These are phyloP conservation scores for Fusarium compactum DNA, from an alignment of 2,329 filamentous ascomycete species.

Conservation along the genomic window DNA sequence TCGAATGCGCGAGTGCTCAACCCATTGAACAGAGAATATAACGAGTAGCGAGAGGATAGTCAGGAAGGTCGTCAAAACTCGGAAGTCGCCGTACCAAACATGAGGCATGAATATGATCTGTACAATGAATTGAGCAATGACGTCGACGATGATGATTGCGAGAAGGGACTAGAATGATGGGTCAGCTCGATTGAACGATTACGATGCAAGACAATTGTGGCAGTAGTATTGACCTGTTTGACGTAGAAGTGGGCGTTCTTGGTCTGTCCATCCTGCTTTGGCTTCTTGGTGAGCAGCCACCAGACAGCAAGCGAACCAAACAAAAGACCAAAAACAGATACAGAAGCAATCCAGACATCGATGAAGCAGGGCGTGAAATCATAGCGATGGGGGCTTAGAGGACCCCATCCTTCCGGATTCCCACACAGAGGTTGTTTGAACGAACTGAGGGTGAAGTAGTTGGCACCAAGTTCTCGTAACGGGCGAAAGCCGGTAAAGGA, in stretches of 20 bases:
- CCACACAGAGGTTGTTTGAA: slow-evolving; percentile 82
- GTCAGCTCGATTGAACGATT: slow-evolving; percentile 26
- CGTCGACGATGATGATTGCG: slow-evolving; percentile 74
- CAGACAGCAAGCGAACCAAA: slow-evolving; percentile 82
- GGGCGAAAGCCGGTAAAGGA: slow-evolving; percentile 71
- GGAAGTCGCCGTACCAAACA: slow-evolving; percentile 84
- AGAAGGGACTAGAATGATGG: slow-evolving; percentile 64
- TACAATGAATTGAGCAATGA: slow-evolving; percentile 77
- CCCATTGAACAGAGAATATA: slow-evolving; percentile 84
- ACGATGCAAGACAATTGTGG: neutral
- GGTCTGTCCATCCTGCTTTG: slow-evolving; percentile 69
- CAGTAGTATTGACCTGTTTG: slow-evolving; percentile 76
- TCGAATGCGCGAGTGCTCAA: slow-evolving; percentile 85
- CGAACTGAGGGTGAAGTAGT: slow-evolving; percentile 69
- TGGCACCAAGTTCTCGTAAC: slow-evolving; percentile 62
- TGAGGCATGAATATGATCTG: slow-evolving; percentile 78
- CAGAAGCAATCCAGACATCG: slow-evolving; percentile 85
- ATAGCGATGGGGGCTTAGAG: slow-evolving; percentile 85
- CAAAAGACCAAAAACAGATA: slow-evolving; percentile 83
- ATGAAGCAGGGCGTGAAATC: slow-evolving; percentile 99
- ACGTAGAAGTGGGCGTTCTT: slow-evolving; percentile 95
- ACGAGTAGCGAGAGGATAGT: slow-evolving; percentile 79
- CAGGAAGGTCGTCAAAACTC: slow-evolving; percentile 83
- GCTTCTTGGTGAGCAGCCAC: slow-evolving; percentile 79
- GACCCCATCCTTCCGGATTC: slow-evolving; percentile 95